Evolutionary conservation across 1,284 basidiomycete species (phyloP).

Genomic region (Sporisorium graminicola): DNA sequence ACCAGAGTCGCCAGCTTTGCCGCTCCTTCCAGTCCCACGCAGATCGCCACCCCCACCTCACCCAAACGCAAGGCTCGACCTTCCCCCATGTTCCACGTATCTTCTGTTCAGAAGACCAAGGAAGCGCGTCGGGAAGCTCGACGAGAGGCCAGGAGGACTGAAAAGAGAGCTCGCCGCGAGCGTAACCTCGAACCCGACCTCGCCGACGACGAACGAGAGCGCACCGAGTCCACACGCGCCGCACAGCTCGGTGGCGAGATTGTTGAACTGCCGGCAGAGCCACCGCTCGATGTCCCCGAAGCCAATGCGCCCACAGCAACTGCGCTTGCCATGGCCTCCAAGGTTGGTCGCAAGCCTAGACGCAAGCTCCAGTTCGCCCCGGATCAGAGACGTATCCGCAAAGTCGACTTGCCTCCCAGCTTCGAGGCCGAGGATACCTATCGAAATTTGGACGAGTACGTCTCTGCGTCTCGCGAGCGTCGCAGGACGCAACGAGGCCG

Average conservation of each 20-base stretch:
- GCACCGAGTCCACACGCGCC: conserved; percentile 13
- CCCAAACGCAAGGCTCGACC: conserved; percentile 7
- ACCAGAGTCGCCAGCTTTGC: conserved; percentile 27
- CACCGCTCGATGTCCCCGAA: conserved; percentile 49
- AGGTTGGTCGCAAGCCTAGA: conserved; percentile 46
- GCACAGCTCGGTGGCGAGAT: conserved; percentile 45
- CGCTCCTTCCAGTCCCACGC: conserved; percentile 24
- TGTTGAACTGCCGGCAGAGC: conserved; percentile 40
- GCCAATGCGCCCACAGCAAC: conserved; percentile 45
- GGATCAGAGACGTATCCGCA: conserved; percentile 55
- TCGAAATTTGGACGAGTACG: conserved; percentile 64
- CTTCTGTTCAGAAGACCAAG: conserved; percentile 41
- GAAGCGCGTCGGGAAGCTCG: conserved; percentile 37
- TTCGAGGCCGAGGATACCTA: conserved; percentile 64
- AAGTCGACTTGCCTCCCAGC: conserved; percentile 61
- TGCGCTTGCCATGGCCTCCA: conserved; percentile 50
- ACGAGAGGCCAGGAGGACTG: conserved; percentile 24
- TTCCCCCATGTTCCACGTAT: conserved; percentile 23
- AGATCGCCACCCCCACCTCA: not conserved
- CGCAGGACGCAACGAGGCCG: conserved; percentile 35
- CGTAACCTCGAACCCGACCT: conserved; percentile 22
- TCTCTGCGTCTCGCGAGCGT: conserved; percentile 54
- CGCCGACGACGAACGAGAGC: conserved; percentile 21
- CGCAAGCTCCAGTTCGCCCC: conserved; percentile 63
- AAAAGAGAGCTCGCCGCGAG: conserved; percentile 20